Evolutionary conservation across 2,329 filamentous ascomycete species (phyloP).

Genomic region (Huntiella bhutanensis): DNA sequence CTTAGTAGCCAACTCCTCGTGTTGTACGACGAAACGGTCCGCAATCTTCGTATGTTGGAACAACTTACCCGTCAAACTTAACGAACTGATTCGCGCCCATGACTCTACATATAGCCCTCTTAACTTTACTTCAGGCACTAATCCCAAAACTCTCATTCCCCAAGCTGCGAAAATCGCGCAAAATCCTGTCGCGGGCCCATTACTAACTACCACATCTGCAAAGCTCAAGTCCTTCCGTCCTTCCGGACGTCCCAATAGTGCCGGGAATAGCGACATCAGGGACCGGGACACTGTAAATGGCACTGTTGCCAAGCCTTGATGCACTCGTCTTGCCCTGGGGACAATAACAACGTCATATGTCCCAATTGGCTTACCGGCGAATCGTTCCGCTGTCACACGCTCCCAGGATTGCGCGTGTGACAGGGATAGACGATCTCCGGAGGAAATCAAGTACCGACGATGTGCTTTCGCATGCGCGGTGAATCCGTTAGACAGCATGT

Average conservation of each 20-base stretch:
- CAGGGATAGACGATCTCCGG: slow-evolving; percentile 36
- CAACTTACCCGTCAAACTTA: slow-evolving; percentile 72
- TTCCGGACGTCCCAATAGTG: slow-evolving; percentile 26
- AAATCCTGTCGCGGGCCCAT: slow-evolving; percentile 76
- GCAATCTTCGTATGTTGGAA: slow-evolving; percentile 45
- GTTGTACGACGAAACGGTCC: slow-evolving; percentile 70
- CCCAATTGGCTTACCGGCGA: slow-evolving; percentile 17
- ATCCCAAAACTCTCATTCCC: slow-evolving; percentile 25
- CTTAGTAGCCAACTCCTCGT: slow-evolving; percentile 39
- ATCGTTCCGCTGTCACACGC: not conserved
- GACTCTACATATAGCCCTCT: slow-evolving; percentile 77
- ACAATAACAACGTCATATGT: slow-evolving; percentile 49
- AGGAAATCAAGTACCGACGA: slow-evolving; percentile 8
- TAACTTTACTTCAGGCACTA: slow-evolving; percentile 35
- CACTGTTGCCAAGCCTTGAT: slow-evolving; percentile 60
- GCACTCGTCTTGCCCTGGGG: slow-evolving; percentile 59
- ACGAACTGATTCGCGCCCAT: slow-evolving; percentile 64
- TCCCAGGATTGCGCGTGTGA: slow-evolving; percentile 40
- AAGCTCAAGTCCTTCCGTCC: slow-evolving; percentile 18
- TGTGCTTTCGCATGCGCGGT: slow-evolving; percentile 44
- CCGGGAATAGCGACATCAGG: slow-evolving; percentile 39
- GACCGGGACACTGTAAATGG: slow-evolving; percentile 50
- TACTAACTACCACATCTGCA: slow-evolving; percentile 66
- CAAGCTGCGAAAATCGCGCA: slow-evolving; percentile 42
- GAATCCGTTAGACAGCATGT: slow-evolving; percentile 50